A percentile compares a stretch with the other conserved stretches of the same genome.
phyloP scores from a whole-genome alignment of 2,329 filamentous ascomycete species.

The Berkeleyomyces basicola region DNA sequence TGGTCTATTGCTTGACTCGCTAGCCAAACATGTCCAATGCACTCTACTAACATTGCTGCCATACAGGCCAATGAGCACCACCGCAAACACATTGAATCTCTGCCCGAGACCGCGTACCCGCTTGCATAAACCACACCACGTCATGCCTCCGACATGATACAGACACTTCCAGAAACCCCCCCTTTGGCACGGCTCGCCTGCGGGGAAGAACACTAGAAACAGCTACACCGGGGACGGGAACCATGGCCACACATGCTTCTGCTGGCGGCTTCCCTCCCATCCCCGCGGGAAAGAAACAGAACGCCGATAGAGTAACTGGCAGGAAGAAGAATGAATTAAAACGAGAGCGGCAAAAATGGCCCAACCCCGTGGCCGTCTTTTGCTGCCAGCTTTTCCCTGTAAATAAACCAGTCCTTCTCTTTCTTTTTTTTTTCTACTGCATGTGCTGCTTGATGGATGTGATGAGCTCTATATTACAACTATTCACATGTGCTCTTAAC shows the following conservation, averaged over 20 bases:
- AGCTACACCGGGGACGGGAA: background rate
- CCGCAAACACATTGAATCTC: conserved; percentile 65
- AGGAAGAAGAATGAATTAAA: background rate
- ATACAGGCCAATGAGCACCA: conserved; percentile 76
- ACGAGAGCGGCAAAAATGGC: too few species aligned
- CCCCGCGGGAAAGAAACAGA: background rate
- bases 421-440: background rate
- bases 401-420: background rate
- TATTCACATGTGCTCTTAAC: background rate
- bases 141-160: background rate
- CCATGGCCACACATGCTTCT: too few species aligned
- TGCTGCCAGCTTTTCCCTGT: background rate
- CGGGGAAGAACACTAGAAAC: background rate
- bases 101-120: conserved; percentile 67
- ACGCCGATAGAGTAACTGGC: background rate
- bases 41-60: background rate
- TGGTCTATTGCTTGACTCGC: background rate
- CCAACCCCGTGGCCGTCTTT: too few species aligned
- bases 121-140: conserved; percentile 32
- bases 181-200: background rate
- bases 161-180: background rate
- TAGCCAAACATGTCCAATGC: background rate
- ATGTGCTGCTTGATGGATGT: background rate
- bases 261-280: too few species aligned
- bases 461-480: background rate